Evolutionary conservation across 2,329 filamentous ascomycete genomes (phyloP).

Genomic region (Parascedosporium putredinis): DNA sequence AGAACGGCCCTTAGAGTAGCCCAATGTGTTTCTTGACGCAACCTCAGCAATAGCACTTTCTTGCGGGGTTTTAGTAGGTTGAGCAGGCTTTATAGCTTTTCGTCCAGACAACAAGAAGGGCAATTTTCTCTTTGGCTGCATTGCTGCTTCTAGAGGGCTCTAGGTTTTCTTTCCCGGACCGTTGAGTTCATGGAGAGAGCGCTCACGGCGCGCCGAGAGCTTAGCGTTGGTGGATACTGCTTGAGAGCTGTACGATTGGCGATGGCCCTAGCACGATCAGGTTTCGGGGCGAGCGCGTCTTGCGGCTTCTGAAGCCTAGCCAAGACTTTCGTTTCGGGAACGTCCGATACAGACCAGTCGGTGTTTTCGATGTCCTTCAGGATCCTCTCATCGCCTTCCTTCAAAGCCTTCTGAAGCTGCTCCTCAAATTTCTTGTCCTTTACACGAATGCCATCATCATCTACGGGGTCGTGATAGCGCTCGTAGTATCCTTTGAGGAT

Average conservation of each 20-base stretch:
- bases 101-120: constrained; percentile 19
- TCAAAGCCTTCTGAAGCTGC: constrained; percentile 36
- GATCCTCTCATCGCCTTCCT: constrained; percentile 56
- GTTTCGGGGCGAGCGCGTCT: constrained; percentile 11
- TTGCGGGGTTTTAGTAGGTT: constrained; percentile 36
- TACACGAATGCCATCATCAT: constrained; percentile 55
- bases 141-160: constrained; percentile 17
- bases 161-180: constrained; percentile 15
- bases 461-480: constrained; percentile 51
- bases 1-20: constrained; percentile 68
- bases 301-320: constrained; percentile 22
- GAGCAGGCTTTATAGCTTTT: constrained; percentile 24
- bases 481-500: constrained; percentile 51
- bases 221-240: constrained; percentile 17
- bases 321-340: constrained; percentile 32
- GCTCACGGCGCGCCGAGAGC: constrained; percentile 42
- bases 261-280: constrained; percentile 14
- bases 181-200: constrained; percentile 34
- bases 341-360: constrained; percentile 48
- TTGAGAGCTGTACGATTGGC: constrained; percentile 6
- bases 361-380: constrained; percentile 54
- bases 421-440: constrained; percentile 51
- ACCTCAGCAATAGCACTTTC: constrained; percentile 50
- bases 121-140: not conserved
- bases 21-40: constrained; percentile 70